These are phyloP conservation scores for Leccinum sublutescens DNA, from an alignment of 768 basidiomycete genomes.

Conservation along the genomic window DNA sequence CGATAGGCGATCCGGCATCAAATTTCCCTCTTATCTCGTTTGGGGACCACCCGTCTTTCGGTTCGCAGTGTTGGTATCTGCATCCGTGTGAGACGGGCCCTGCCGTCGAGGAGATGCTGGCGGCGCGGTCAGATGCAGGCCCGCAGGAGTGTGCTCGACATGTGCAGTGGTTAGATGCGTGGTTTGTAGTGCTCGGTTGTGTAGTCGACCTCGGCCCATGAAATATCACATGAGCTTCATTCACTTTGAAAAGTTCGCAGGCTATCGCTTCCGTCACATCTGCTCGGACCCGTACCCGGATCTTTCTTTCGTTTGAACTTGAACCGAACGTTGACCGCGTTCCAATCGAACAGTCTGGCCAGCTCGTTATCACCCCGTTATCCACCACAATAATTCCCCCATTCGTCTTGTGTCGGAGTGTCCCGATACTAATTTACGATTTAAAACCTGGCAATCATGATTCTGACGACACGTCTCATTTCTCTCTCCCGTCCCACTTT, in stretches of 20 bases:
- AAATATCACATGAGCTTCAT: not conserved
- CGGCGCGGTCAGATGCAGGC: slow-evolving; percentile 33
- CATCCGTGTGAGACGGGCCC: slow-evolving; percentile 80
- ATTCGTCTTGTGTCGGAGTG: slow-evolving; percentile 19
- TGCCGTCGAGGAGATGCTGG: slow-evolving; percentile 68
- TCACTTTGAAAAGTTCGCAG: not conserved
- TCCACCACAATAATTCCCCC: not conserved
- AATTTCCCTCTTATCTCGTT: slow-evolving; percentile 80
- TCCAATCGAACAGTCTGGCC: not conserved
- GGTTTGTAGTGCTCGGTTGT: slow-evolving; percentile 74
- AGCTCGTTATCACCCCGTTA: not conserved
- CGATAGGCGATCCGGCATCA: slow-evolving; percentile 47
- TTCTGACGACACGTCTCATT: slow-evolving; percentile 41
- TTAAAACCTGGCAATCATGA: slow-evolving; percentile 34
- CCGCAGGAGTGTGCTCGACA: slow-evolving; percentile 16
- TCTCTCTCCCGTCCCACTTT: slow-evolving; percentile 40
- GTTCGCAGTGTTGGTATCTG: slow-evolving; percentile 77
- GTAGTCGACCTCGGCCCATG: slow-evolving; percentile 51
- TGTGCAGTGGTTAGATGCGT: slow-evolving; percentile 59
- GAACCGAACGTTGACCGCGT: not conserved
- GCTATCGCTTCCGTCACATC: not conserved
- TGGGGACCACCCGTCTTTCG: slow-evolving; percentile 81
- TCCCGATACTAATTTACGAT: slow-evolving; percentile 14
- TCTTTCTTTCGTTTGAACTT: not conserved
- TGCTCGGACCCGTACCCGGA: slow-evolving; percentile 1